Evolutionary conservation across 768 basidiomycete genomes (phyloP).

Genomic region (Boletus vermiculosoides): DNA sequence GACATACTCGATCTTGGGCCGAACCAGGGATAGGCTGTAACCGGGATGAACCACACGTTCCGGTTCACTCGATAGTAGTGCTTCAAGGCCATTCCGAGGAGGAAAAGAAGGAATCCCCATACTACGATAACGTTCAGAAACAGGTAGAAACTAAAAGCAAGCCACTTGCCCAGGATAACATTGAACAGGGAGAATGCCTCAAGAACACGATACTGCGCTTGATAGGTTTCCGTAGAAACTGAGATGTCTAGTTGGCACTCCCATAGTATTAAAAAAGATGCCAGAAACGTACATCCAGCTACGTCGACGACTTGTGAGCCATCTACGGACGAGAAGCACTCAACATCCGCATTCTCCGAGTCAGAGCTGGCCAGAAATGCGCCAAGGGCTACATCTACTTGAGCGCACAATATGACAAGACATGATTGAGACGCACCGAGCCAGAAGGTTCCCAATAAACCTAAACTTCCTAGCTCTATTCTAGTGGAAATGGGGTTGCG

Average conservation of each 20-base stretch:
- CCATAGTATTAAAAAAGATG: background rate
- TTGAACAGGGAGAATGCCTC: conserved; percentile 81
- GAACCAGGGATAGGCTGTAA: conserved; percentile 75
- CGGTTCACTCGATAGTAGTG: conserved; percentile 43
- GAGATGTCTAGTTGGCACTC: conserved; percentile 6
- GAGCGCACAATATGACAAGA: conserved; percentile 7
- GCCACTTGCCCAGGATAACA: conserved; percentile 58
- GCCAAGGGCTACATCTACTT: conserved; percentile 57
- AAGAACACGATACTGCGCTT: conserved; percentile 84
- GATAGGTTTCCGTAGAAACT: conserved; percentile 86
- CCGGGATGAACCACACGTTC: conserved; percentile 66
- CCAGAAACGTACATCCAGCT: conserved; percentile 58
- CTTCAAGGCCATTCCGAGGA: conserved; percentile 43
- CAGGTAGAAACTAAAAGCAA: background rate
- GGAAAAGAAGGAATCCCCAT: conserved; percentile 45
- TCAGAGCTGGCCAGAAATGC: conserved; percentile 72
- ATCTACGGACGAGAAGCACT: conserved; percentile 66
- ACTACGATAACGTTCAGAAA: conserved; percentile 37
- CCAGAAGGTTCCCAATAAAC: conserved; percentile 75
- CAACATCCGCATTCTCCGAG: conserved; percentile 76
- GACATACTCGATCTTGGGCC: conserved; percentile 37
- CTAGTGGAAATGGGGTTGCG: conserved; percentile 79
- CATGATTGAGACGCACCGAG: conserved; percentile 49
- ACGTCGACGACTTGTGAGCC: conserved; percentile 53
- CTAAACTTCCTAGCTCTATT: conserved; percentile 70